phyloP scores from a whole-genome alignment of 768 basidiomycete genomes.

The Mycena rebaudengoi region DNA sequence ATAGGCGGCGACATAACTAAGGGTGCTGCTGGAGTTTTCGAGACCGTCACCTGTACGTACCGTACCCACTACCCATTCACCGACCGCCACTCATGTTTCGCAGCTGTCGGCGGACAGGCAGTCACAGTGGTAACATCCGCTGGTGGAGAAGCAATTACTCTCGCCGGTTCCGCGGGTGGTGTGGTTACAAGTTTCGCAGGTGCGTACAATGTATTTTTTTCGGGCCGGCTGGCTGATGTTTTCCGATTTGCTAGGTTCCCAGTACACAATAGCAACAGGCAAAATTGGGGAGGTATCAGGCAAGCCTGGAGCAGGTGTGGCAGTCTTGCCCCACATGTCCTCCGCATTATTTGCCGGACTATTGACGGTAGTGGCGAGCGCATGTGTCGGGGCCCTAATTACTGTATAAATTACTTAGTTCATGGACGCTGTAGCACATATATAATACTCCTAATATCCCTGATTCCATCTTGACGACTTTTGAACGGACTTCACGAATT shows the following conservation, averaged over 20 bases:
- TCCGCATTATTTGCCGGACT: constrained; percentile 41
- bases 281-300: constrained; percentile 32
- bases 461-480: too few relatives aligned
- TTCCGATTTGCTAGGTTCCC: constrained; percentile 59
- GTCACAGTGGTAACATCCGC: constrained; percentile 65
- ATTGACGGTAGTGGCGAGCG: constrained; percentile 37
- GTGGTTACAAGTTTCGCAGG: too few relatives aligned
- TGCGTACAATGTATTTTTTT: too few relatives aligned
- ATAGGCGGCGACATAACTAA: constrained; percentile 25
- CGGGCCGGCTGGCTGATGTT: too few relatives aligned
- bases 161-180: constrained; percentile 54
- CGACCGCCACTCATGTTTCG: constrained; percentile 26
- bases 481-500: too few relatives aligned
- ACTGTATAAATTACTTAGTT: constrained; percentile 41
- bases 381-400: constrained; percentile 50
- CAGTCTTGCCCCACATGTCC: too few relatives aligned
- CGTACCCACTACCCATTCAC: constrained; percentile 24
- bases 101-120: constrained; percentile 63
- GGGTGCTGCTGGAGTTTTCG: constrained; percentile 41
- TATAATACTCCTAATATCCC: background rate
- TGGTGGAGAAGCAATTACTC: constrained; percentile 68
- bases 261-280: constrained; percentile 59
- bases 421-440: background rate
- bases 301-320: constrained; percentile 34
- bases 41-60: constrained; percentile 53